Percentiles rank a stretch among this genome's conserved stretches.
Conservation (phyloP, 2,329 filamentous ascomycete species). For the Microdochium trichocladiopsis region DNA sequence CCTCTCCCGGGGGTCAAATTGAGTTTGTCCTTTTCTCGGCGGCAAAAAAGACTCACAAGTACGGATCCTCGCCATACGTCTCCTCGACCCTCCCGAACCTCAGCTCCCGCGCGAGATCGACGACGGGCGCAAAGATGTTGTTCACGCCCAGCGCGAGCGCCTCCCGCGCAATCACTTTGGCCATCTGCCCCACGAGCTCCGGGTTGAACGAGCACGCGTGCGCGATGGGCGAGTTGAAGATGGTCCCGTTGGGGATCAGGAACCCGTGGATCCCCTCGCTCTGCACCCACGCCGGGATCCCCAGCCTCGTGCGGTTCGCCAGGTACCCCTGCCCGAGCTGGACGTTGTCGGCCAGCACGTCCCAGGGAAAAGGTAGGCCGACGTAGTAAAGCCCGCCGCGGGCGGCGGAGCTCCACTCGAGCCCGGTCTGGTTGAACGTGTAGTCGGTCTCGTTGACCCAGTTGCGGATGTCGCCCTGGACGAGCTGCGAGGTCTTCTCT, state of each 20-base stretch:
- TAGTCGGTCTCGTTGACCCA: slow-evolving; percentile 65
- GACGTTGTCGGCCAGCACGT: slow-evolving; percentile 55
- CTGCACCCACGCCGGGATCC: slow-evolving; percentile 68
- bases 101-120: slow-evolving; percentile 64
- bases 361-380: slow-evolving; percentile 57
- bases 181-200: slow-evolving; percentile 59
- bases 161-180: slow-evolving; percentile 56
- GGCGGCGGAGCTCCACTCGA: slow-evolving; percentile 58
- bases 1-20: too few species aligned
- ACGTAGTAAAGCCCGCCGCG: slow-evolving; percentile 68
- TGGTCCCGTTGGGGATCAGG: slow-evolving; percentile 64
- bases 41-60: slow-evolving; percentile 31
- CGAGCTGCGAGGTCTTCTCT: slow-evolving; percentile 65
- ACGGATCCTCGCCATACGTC: slow-evolving; percentile 63
- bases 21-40: neutral
- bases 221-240: slow-evolving; percentile 72
- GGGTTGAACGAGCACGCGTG: slow-evolving; percentile 67
- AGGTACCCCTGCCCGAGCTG: slow-evolving; percentile 64
- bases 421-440: slow-evolving; percentile 58
- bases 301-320: slow-evolving; percentile 56
- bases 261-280: slow-evolving; percentile 71
- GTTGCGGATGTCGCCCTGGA: slow-evolving; percentile 65
- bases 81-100: slow-evolving; percentile 70
- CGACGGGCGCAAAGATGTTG: slow-evolving; percentile 65
- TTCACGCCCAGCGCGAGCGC: slow-evolving; percentile 62